Base-by-base conservation (phyloP, 2,329 filamentous ascomycete species). In the Neocatenulostroma microsporum region DNA sequence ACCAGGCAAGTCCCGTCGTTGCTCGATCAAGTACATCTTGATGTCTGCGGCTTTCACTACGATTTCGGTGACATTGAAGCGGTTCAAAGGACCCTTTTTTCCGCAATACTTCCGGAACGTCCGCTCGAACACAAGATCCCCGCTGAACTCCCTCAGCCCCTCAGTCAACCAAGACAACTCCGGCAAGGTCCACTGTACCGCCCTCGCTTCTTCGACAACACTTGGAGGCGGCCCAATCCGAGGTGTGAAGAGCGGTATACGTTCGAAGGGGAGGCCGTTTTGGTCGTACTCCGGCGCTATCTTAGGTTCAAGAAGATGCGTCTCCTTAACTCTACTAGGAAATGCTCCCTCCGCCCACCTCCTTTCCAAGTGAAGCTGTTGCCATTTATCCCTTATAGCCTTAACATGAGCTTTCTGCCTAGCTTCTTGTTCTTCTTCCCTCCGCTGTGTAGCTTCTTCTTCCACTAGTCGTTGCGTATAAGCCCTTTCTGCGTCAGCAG, bases 221-320 rank as follows among this genome's bases (percentile, higher is more conserved):
- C 54, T 25, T 2, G 47, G 49, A 2, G 46, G 46, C 3, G 48
- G 53, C n/a, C 59, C 58, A 11, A 56, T 29, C 4, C 50, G 55
- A 2, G 45, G 36, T 7, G 29, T 27, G 41, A 69, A 63, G 4
- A 61, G 37, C 2, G 58, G 45, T 1, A 63, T 28, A 4, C 66
- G 61, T 33, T 62, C 57, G 32, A 68, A 66, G 0, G 36, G 36
- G 0, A 53, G 20, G 5, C 65, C 66, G 35, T 66, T 62, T 0
- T 59, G 55, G 32, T 68, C 65, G 17, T 46, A 40, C 18, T 58
- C 54, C 7, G 33, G 30, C 13, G 40, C 29, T 6, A 31, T 33
- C 9, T 42, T 31, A 2, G 44, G 45, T 4, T 42, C 36, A 1
- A 36, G 38, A 7, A 57, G 46, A 15, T 54, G 52, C n/a, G 2